These are phyloP conservation scores for Amylocarpus encephaloides DNA, from an alignment of 2,329 filamentous ascomycete genomes.

Conservation along the genomic window DNA sequence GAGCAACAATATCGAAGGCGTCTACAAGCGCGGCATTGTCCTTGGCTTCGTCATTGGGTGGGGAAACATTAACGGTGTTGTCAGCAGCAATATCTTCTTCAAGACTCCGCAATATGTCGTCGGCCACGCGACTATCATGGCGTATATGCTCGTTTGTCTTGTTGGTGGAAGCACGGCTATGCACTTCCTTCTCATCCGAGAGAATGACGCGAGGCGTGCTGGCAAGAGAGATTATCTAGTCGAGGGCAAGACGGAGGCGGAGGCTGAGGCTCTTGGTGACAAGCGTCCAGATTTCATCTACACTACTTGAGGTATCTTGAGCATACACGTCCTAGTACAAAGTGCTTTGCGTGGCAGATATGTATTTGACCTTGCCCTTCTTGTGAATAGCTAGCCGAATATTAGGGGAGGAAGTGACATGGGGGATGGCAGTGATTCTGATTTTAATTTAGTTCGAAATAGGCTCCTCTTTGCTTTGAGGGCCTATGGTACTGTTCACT, in stretches of 20 bases:
- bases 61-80: constrained; percentile 87
- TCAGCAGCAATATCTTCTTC: constrained; percentile 67
- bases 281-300: constrained; percentile 66
- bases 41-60: constrained; percentile 86
- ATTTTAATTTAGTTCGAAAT: too few relatives aligned
- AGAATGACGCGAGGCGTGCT: constrained; percentile 60
- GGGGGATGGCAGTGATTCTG: too few relatives aligned
- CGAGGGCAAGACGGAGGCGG: constrained; percentile 54
- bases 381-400: too few relatives aligned
- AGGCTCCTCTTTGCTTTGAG: too few relatives aligned
- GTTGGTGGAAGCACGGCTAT: constrained; percentile 64
- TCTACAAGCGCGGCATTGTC: constrained; percentile 85
- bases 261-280: constrained; percentile 65
- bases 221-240: constrained; percentile 60
- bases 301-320: constrained; percentile 34
- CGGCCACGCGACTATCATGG: constrained; percentile 71
- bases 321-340: too few relatives aligned
- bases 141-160: constrained; percentile 63
- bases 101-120: constrained; percentile 48
- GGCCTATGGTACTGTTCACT: too few relatives aligned
- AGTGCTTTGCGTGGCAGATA: too few relatives aligned
- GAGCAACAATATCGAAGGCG: constrained; percentile 84
- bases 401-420: too few relatives aligned
- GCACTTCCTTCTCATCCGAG: constrained; percentile 52
- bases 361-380: too few relatives aligned